These are phyloP conservation scores for Fusarium transvaalense DNA, from an alignment of 2,329 filamentous ascomycete genomes.

Conservation along the genomic window DNA sequence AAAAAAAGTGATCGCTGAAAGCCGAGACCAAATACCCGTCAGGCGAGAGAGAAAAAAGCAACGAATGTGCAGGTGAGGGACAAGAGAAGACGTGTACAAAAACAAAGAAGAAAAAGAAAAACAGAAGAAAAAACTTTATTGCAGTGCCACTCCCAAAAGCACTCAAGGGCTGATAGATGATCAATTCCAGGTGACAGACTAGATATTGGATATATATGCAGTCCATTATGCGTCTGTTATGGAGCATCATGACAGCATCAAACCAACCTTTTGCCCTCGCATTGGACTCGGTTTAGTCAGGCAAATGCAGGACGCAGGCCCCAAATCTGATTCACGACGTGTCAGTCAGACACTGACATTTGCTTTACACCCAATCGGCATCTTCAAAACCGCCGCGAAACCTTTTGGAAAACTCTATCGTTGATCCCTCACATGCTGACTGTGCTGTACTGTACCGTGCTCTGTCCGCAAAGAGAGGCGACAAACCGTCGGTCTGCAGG, in stretches of 20 bases:
- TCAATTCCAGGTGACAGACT: conserved; percentile 13
- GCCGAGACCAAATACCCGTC: conserved; percentile 1
- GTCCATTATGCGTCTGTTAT: conserved; percentile 16
- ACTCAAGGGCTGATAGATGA: conserved; percentile 10
- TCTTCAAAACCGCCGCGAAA: conserved; percentile 2
- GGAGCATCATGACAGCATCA: conserved; percentile 17
- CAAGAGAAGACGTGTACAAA: not conserved
- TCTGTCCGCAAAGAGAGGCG: not conserved
- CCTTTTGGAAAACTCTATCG: conserved; percentile 7
- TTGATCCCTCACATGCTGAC: conserved; percentile 30
- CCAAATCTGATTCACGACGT: conserved; percentile 26
- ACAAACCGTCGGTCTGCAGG: conserved; percentile 13
- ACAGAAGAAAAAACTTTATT: not conserved
- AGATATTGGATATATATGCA: conserved; percentile 2
- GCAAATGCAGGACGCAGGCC: conserved; percentile 12
- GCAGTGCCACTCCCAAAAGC: conserved; percentile 3
- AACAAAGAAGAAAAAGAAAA: conserved; percentile 7
- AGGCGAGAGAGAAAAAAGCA: conserved; percentile 20
- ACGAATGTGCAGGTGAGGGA: conserved; percentile 4
- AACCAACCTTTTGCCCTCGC: conserved; percentile 6
- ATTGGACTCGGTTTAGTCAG: conserved; percentile 2
- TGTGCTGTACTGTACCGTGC: not conserved
- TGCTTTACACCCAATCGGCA: conserved; percentile 25
- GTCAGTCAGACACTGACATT: conserved; percentile 24
- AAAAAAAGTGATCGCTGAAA: not conserved